A percentile compares a stretch with the other conserved stretches of the same genome.
Conservation (phyloP, 148 eudicot genomes). For the Camellia granthamiana region DNA sequence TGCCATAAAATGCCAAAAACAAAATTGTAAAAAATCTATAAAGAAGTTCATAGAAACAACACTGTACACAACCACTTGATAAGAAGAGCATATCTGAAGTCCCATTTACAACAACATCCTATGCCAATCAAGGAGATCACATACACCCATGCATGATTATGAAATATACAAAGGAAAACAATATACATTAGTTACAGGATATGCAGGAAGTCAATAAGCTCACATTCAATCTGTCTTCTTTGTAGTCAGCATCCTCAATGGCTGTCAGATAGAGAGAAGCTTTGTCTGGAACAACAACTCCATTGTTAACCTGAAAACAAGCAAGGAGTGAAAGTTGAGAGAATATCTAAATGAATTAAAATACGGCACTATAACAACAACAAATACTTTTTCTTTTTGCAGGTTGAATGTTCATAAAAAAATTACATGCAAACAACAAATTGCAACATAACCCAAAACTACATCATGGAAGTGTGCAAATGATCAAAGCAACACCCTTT, state of each 20-base stretch:
- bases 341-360: neutral
- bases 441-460: neutral
- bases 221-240: conserved; percentile 97
- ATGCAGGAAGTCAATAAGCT: conserved; percentile 22
- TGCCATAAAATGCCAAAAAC: conserved; percentile 8
- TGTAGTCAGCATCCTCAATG: conserved; percentile 98
- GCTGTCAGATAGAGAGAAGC: conserved; percentile 94
- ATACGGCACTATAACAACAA: neutral
- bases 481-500: too few relatives aligned
- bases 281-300: conserved; percentile 85
- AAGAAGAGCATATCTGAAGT: neutral
- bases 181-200: neutral
- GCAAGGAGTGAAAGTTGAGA: conserved; percentile 6
- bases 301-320: conserved; percentile 58
- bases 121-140: conserved; percentile 9
- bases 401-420: neutral
- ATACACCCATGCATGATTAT: neutral
- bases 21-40: too few relatives aligned
- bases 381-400: neutral
- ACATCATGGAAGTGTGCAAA: neutral
- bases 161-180: neutral
- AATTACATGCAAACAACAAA: neutral
- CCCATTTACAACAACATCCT: neutral
- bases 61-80: neutral
- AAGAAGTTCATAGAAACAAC: too few relatives aligned